A percentile compares a stretch with the other conserved stretches of the same genome.
phyloP scores from a whole-genome alignment of 495 filamentous ascomycete species.

The Trichoderma asperelloides region DNA sequence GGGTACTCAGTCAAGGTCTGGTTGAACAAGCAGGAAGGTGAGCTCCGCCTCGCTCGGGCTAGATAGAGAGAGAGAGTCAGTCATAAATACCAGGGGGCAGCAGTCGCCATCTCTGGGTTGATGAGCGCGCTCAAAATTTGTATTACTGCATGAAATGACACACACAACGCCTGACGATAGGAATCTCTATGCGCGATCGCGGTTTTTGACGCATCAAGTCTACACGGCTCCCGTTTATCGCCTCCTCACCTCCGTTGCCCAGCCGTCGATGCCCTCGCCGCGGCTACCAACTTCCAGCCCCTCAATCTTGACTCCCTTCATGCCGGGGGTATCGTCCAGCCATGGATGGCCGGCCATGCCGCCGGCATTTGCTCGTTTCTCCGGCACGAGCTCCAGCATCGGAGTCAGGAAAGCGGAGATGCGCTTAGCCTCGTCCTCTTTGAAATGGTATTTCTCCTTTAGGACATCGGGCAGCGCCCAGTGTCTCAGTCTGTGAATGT shows the following conservation, averaged over 20 bases:
- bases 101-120: no score
- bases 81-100: no score
- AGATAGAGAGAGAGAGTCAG: no score
- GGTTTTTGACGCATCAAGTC: background rate
- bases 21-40: no score
- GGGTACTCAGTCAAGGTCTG: no score
- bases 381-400: slow-evolving; percentile 85
- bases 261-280: slow-evolving; percentile 93
- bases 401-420: slow-evolving; percentile 83
- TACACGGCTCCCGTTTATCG: slow-evolving; percentile 33
- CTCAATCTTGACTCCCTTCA: slow-evolving; percentile 67
- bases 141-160: no score
- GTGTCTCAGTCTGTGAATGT: slow-evolving; percentile 93
- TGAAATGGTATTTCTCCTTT: slow-evolving; percentile 94
- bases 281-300: slow-evolving; percentile 66
- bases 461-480: slow-evolving; percentile 95
- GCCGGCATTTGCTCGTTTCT: slow-evolving; percentile 85
- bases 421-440: slow-evolving; percentile 61
- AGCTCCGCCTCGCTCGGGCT: no score
- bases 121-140: no score
- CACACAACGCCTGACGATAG: no score
- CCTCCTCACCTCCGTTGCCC: slow-evolving; percentile 86
- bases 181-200: no score
- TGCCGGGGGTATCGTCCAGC: slow-evolving; percentile 74
- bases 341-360: slow-evolving; percentile 83